Evolutionary conservation across 148 eudicot species (phyloP).

Genomic region (Cornus florida): DNA sequence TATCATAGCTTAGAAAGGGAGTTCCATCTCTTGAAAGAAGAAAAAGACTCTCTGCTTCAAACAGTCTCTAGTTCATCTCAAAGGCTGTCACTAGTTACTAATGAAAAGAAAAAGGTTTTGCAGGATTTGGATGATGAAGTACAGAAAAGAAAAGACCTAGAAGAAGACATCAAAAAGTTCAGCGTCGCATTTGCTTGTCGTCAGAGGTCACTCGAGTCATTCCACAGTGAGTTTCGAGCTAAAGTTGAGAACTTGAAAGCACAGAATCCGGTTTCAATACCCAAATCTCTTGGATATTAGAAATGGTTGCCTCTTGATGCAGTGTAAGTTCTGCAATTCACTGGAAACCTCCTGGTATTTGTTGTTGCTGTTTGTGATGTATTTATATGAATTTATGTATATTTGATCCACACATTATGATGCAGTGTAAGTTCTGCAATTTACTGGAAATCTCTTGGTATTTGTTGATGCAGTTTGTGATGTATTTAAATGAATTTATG

Average conservation of each 20-base stretch:
- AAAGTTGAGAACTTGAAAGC: conserved; percentile 47
- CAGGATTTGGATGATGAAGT: conserved; percentile 58
- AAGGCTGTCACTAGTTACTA: conserved; percentile 42
- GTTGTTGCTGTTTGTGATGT: not conserved
- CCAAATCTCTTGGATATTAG: conserved; percentile 64
- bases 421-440: too few species aligned
- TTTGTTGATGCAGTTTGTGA: too few species aligned
- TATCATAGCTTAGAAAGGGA: conserved; percentile 60
- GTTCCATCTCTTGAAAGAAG: conserved; percentile 56
- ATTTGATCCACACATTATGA: not conserved
- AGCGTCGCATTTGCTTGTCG: conserved; percentile 53
- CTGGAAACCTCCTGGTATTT: not conserved
- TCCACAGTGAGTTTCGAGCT: conserved; percentile 65
- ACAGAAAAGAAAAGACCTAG: conserved; percentile 63
- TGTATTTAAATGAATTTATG: too few species aligned
- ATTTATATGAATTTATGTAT: not conserved
- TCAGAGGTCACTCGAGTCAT: conserved; percentile 60
- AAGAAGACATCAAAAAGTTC: conserved; percentile 69
- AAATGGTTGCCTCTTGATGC: not conserved
- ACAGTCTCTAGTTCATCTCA: conserved; percentile 42
- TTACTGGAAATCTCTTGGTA: too few species aligned
- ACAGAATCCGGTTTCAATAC: conserved; percentile 39
- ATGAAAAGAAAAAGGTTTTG: conserved; percentile 51
- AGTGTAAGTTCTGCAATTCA: not conserved
- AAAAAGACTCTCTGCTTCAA: conserved; percentile 52